Percentiles rank a stretch among this genome's conserved stretches.
phyloP scores from a whole-genome alignment of 306 rosid species.

The Hippophae gyantsensis region DNA sequence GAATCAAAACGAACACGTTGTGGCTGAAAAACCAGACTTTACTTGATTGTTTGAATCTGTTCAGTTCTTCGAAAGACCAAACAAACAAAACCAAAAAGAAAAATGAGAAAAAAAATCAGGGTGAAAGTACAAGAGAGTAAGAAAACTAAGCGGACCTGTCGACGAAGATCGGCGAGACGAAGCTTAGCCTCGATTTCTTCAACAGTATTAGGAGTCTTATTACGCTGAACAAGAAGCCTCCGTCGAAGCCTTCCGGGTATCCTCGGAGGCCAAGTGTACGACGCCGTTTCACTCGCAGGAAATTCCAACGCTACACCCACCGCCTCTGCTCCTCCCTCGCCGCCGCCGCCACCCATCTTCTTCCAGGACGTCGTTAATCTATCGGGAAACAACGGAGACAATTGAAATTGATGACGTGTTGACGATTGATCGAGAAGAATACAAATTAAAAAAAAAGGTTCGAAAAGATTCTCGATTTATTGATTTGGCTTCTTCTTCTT shows the following conservation, averaged over 20 bases:
- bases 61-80: background rate
- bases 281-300: conserved; percentile 30
- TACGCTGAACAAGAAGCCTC: conserved; percentile 53
- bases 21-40: background rate
- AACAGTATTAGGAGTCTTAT: conserved; percentile 64
- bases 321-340: conserved; percentile 42
- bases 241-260: conserved; percentile 67
- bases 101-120: background rate
- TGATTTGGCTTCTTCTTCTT: no score
- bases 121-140: background rate
- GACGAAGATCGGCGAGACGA: conserved; percentile 78
- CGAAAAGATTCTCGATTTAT: no score
- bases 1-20: no score
- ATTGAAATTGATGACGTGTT: no score
- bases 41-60: conserved; percentile 3
- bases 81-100: background rate
- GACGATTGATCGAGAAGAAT: no score
- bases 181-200: conserved; percentile 87
- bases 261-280: conserved; percentile 44
- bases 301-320: conserved; percentile 46
- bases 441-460: no score
- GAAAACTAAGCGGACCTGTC: conserved; percentile 48
- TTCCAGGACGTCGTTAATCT: no score
- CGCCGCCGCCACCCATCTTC: background rate
- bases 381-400: no score